phyloP scores from a whole-genome alignment of 2,329 filamentous ascomycete species.

The Aspergillus sp. region DNA sequence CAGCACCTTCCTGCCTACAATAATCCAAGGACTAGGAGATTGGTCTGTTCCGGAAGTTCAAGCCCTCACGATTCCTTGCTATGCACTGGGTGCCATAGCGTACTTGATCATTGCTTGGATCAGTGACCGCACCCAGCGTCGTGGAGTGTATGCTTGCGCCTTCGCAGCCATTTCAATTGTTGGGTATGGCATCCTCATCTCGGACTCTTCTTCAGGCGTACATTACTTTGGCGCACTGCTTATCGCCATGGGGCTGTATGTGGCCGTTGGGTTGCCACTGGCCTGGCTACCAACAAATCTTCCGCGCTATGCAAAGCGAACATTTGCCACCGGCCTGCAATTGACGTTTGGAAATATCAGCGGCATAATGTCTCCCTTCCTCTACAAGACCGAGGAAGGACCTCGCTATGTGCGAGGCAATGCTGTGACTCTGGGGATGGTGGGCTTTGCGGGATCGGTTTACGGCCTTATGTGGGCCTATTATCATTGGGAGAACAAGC shows the following conservation, averaged over 20 bases:
- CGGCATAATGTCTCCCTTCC: constrained; percentile 71
- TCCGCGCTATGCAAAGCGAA: constrained; percentile 74
- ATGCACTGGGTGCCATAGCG: constrained; percentile 67
- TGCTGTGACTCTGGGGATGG: constrained; percentile 60
- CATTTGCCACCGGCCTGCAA: constrained; percentile 70
- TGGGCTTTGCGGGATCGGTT: constrained; percentile 54
- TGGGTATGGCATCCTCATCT: constrained; percentile 68
- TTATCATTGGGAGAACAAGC: constrained; percentile 51
- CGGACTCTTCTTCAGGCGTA: constrained; percentile 58
- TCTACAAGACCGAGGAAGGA: constrained; percentile 47
- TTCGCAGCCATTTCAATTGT: constrained; percentile 65
- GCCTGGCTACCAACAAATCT: constrained; percentile 65
- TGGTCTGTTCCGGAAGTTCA: constrained; percentile 68
- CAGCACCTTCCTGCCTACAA: constrained; percentile 75
- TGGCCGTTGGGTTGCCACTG: constrained; percentile 55
- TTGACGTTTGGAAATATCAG: constrained; percentile 68
- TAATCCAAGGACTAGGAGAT: constrained; percentile 67
- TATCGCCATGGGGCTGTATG: constrained; percentile 72
- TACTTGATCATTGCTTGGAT: constrained; percentile 67
- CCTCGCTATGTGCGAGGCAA: constrained; percentile 64
- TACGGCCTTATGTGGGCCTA: constrained; percentile 58
- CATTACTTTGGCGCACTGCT: constrained; percentile 77
- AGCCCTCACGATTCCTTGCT: constrained; percentile 76
- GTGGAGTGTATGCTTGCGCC: constrained; percentile 63
- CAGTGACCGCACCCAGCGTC: constrained; percentile 66